phyloP scores from a whole-genome alignment of 2,329 filamentous ascomycete species.

The Geosmithia putterillii region DNA sequence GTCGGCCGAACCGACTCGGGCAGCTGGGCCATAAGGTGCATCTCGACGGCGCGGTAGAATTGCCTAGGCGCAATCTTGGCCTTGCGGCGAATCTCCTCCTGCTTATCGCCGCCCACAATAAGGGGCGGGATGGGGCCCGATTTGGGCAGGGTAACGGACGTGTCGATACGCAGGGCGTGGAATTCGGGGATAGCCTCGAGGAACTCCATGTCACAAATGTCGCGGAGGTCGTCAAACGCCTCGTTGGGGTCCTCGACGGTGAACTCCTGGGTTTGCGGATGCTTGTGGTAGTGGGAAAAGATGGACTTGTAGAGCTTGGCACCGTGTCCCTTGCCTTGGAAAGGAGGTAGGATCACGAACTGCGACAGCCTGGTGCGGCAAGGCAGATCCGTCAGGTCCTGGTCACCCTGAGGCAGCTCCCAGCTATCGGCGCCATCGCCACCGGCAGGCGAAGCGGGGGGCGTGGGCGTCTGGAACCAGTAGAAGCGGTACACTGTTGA shows the following conservation, averaged over 20 bases:
- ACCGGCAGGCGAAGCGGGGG: conserved; percentile 23
- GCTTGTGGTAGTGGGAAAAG: conserved; percentile 54
- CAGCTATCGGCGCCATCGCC: conserved; percentile 15
- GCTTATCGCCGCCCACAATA: conserved; percentile 44
- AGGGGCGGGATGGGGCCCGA: conserved; percentile 31
- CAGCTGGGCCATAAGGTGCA: conserved; percentile 56
- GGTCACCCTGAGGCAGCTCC: conserved; percentile 30
- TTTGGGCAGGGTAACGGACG: conserved; percentile 32
- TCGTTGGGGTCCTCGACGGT: conserved; percentile 93
- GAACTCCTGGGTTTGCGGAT: conserved; percentile 63
- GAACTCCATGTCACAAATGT: conserved; percentile 58
- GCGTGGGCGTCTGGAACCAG: conserved; percentile 39
- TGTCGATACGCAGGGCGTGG: conserved; percentile 40
- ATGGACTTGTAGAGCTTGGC: conserved; percentile 71
- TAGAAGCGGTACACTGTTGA: conserved; percentile 85
- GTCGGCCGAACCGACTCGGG: conserved; percentile 42
- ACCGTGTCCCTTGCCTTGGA: conserved; percentile 71
- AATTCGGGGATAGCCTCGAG: conserved; percentile 50
- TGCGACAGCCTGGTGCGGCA: conserved; percentile 81
- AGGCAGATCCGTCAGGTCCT: conserved; percentile 49
- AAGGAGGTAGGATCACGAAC: conserved; percentile 81
- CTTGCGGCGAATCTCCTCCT: conserved; percentile 44
- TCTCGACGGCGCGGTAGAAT: conserved; percentile 62
- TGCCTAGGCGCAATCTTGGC: conserved; percentile 68
- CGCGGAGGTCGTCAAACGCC: conserved; percentile 68